Conservation (phyloP, 2,329 filamentous ascomycete genomes). For the Aspergillus quadrilineatus region DNA sequence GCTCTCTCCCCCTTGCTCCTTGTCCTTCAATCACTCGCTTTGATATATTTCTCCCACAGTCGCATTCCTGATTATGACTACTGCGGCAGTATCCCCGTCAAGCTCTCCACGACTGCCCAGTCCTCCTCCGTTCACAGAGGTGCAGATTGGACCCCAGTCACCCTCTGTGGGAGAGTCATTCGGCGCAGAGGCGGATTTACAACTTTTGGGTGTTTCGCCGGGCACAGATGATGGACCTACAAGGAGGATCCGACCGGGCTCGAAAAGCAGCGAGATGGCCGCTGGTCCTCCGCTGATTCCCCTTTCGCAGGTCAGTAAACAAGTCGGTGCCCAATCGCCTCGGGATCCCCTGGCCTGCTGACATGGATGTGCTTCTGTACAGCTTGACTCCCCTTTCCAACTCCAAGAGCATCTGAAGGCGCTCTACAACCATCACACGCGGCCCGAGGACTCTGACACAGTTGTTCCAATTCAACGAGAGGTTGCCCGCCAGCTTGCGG, state of each 20-base stretch:
- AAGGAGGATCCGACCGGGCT: conserved; percentile 86
- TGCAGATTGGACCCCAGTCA: conserved; percentile 80
- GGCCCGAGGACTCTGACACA: conserved; percentile 56
- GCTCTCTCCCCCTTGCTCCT: neutral
- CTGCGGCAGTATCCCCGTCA: conserved; percentile 53
- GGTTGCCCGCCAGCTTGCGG: conserved; percentile 72
- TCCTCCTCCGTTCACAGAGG: conserved; percentile 90
- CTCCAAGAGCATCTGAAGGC: conserved; percentile 96
- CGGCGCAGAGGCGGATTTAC: conserved; percentile 56
- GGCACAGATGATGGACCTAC: conserved; percentile 69
- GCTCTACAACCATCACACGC: conserved; percentile 78
- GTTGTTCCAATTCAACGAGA: conserved; percentile 72
- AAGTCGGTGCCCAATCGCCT: conserved; percentile 1
- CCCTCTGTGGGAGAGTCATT: conserved; percentile 63
- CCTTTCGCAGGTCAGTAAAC: conserved; percentile 68
- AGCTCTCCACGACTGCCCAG: conserved; percentile 91
- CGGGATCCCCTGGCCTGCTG: neutral
- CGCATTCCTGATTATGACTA: conserved; percentile 38
- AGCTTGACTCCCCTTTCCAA: conserved; percentile 97
- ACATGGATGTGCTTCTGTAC: conserved; percentile 12
- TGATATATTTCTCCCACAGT: neutral
- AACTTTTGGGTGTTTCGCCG: conserved; percentile 55
- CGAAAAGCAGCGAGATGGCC: conserved; percentile 88
- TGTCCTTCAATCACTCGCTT: neutral
- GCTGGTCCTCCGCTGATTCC: conserved; percentile 86